A percentile compares a stretch with the other conserved stretches of the same genome.
phyloP scores from a whole-genome alignment of 2,329 filamentous ascomycete species.

The Golovinomyces cichoracearum region DNA sequence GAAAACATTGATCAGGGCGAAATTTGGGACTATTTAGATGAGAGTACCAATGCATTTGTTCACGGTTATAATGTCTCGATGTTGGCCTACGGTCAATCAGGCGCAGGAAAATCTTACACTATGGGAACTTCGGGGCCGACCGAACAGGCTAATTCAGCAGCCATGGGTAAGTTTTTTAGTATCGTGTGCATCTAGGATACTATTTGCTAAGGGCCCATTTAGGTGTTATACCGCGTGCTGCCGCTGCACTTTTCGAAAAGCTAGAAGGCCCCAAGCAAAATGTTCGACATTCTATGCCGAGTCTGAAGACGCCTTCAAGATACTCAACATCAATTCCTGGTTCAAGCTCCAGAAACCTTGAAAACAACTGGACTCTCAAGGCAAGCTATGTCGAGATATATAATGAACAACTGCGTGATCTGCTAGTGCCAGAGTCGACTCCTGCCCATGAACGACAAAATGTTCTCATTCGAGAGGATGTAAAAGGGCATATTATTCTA shows the following conservation, averaged over 20 bases:
- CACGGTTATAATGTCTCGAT: conserved; percentile 98
- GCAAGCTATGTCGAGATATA: conserved; percentile 96
- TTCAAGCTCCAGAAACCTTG: conserved; percentile 16
- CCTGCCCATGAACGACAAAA: conserved; percentile 42
- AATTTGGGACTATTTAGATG: conserved; percentile 77
- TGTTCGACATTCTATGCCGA: conserved; percentile 44
- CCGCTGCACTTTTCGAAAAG: conserved; percentile 64
- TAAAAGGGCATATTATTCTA: conserved; percentile 78
- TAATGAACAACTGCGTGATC: conserved; percentile 81
- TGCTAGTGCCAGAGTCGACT: conserved; percentile 53
- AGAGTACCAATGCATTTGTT: conserved; percentile 70
- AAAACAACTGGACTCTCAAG: conserved; percentile 72
- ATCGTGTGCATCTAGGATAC: background rate
- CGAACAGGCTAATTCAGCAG: conserved; percentile 43
- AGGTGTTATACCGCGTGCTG: conserved; percentile 92
- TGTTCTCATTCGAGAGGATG: conserved; percentile 84
- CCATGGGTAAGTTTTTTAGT: conserved; percentile 44
- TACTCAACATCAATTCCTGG: conserved; percentile 30
- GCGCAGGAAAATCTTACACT: conserved; percentile 91
- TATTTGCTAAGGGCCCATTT: background rate
- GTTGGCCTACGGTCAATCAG: conserved; percentile 88
- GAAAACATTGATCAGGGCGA: conserved; percentile 66
- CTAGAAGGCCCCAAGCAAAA: conserved; percentile 31
- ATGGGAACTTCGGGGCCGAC: conserved; percentile 83
- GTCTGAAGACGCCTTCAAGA: conserved; percentile 52